Base-by-base conservation (phyloP, 352 stramenopile genomes). In the Globisporangium ultimum region DNA sequence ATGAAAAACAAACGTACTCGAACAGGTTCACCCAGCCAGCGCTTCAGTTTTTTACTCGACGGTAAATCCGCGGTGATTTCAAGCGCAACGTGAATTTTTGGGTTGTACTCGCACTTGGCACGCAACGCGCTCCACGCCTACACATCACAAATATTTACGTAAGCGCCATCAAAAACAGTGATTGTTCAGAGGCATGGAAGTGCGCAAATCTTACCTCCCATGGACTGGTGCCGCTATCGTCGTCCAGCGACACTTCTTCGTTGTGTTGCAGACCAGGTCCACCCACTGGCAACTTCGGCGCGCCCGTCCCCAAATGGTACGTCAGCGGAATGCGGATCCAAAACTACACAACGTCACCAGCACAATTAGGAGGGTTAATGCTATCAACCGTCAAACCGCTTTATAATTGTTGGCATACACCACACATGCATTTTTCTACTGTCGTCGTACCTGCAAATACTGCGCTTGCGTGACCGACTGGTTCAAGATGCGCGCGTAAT, bases 1-100 rank as follows among this genome's bases (percentile, higher is more conserved):
- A n/a, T 2, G 22, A 21, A 28, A 1, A 0, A 1, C 9, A 10
- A 6, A 62, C 66, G 42, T 60, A 86, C 78, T 41, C 74, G 71
- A 21, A 99, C 71, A 17, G 91, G 82, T 61, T 97, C 86, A 15
- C 84, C 88, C 10, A 93, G 72, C 84, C 93, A 98, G 21, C 89
- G 80, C 40, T 87, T 61, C 36, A 98, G 74, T 40, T 88, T 70
- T 32, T 80, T 79, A 17, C 62, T 50, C 4, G 70, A 72, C 22
- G 86, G 80, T 28, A 97, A 62, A 53, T 97, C 88, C 9, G 74
- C 78, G 10, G 83, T 96, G 48, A 97, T 67, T 61, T 97, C 88
- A 11, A 98, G 71, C 38, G 78, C 81, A 34, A 97, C 78, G 52
- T 70, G 58, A 32, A 98, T 67, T 58, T 90, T 92, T 22, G 75